Evolutionary conservation across 176 grass and related monocot genomes (phyloP).

Genomic region (Aegilops speltoides): DNA sequence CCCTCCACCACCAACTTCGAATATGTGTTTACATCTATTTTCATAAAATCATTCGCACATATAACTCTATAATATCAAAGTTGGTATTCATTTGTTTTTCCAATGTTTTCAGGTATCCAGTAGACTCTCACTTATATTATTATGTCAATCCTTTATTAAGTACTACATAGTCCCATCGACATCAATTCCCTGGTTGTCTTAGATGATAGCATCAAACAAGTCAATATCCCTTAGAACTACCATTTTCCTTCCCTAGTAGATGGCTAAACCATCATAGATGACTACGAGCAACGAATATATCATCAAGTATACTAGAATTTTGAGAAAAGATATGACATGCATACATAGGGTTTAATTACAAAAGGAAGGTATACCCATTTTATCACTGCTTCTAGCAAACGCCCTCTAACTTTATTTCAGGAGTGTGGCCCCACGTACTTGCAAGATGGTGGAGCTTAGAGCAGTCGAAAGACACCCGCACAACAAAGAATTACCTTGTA

Average conservation of each 20-base stretch:
- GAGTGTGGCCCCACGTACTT: background rate
- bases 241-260: no score
- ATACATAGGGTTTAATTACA: background rate
- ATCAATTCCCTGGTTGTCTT: no score
- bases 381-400: background rate
- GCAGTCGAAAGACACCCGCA: conserved; percentile 44
- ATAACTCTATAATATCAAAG: background rate
- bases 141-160: no score
- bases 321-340: background rate
- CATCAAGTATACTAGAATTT: background rate
- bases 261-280: no score
- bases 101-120: no score
- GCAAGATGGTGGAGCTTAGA: conserved; percentile 57
- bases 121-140: no score
- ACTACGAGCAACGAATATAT: no score
- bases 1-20: no score
- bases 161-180: background rate
- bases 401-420: background rate
- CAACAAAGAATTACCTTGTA: conserved; percentile 52
- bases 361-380: background rate
- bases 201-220: no score
- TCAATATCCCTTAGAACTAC: no score
- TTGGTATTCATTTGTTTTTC: background rate
- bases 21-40: no score
- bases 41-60: background rate